A percentile compares a stretch with the other conserved stretches of the same genome.
Evolutionary conservation across 768 basidiomycete species (phyloP).

Genomic region (Rickenella mellea): DNA sequence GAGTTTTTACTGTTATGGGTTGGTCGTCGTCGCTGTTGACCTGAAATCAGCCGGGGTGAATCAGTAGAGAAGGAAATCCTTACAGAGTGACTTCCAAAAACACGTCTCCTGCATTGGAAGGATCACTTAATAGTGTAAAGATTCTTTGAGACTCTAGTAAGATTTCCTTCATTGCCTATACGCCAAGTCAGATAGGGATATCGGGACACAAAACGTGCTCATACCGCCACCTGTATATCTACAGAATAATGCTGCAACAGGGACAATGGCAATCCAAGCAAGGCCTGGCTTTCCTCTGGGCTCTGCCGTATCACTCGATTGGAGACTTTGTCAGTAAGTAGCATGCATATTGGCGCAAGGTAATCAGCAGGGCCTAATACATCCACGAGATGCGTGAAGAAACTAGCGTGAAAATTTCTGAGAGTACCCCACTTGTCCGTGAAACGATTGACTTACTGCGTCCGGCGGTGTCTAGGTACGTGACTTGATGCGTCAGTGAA

Average conservation of each 20-base stretch:
- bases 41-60: neutral
- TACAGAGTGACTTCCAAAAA: conserved; percentile 55
- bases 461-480: conserved; percentile 86
- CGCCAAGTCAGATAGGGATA: conserved; percentile 1
- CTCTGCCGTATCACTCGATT: conserved; percentile 60
- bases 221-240: conserved; percentile 42
- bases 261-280: conserved; percentile 58
- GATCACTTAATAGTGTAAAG: conserved; percentile 28
- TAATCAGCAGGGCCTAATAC: conserved; percentile 76
- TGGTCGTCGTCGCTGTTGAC: conserved; percentile 50
- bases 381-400: conserved; percentile 82
- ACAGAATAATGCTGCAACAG: conserved; percentile 48
- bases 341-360: conserved; percentile 72
- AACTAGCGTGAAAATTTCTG: conserved; percentile 33
- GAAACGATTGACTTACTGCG: conserved; percentile 44
- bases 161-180: conserved; percentile 52
- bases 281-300: conserved; percentile 44
- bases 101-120: conserved; percentile 26
- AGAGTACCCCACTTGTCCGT: conserved; percentile 3
- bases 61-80: conserved; percentile 13
- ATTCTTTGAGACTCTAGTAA: conserved; percentile 60
- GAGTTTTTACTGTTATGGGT: conserved; percentile 29
- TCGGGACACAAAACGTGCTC: conserved; percentile 10
- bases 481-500: conserved; percentile 92
- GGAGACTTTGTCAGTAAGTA: conserved; percentile 71